phyloP scores from a whole-genome alignment of 176 grass and related monocot genomes.

The Hyparrhenia diplandra region DNA sequence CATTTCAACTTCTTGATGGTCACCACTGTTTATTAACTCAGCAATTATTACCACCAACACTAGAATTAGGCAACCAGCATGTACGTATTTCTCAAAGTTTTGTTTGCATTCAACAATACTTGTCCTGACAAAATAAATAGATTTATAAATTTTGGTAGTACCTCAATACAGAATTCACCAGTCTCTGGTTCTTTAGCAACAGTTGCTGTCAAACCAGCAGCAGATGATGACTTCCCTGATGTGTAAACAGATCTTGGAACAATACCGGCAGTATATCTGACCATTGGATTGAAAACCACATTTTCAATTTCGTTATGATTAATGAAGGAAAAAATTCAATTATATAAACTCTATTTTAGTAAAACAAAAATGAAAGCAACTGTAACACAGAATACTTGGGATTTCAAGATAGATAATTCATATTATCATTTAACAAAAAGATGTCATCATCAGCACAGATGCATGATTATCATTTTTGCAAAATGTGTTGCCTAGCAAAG shows the following conservation, averaged over 20 bases:
- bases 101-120: background rate
- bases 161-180: slow-evolving; percentile 98
- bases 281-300: slow-evolving; percentile 30
- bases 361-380: background rate
- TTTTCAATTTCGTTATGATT: background rate
- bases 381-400: background rate
- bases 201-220: slow-evolving; percentile 95
- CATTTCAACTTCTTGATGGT: background rate
- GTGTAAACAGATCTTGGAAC: slow-evolving; percentile 98
- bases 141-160: slow-evolving; percentile 29
- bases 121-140: background rate
- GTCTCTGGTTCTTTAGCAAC: slow-evolving; percentile 99
- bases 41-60: background rate
- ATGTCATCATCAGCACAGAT: background rate
- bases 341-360: background rate
- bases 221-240: slow-evolving; percentile 95
- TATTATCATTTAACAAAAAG: background rate
- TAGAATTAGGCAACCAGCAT: background rate
- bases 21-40: background rate
- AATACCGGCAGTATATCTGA: slow-evolving; percentile 73
- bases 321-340: background rate
- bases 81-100: background rate
- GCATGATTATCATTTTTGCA: background rate
- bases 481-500: too few relatives aligned
- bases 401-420: slow-evolving; percentile 3